These are phyloP conservation scores for Ziziphus jujuba DNA, from an alignment of 306 rosid species.

Conservation along the genomic window DNA sequence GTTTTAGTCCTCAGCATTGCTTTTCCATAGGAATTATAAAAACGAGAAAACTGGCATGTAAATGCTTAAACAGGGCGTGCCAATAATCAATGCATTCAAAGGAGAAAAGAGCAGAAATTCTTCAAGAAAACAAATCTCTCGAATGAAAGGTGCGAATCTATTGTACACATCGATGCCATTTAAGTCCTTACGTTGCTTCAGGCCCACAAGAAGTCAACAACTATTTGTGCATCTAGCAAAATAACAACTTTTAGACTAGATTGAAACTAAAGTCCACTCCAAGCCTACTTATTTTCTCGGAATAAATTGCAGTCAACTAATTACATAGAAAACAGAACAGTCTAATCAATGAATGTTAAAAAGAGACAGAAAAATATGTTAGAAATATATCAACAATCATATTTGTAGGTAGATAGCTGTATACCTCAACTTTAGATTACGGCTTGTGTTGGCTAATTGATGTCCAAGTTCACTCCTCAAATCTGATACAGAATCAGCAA, in stretches of 20 bases:
- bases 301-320: background rate
- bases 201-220: too few species aligned
- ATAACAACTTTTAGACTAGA: too few species aligned
- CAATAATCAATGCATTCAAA: background rate
- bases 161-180: too few species aligned
- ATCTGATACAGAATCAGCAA: conserved; percentile 61
- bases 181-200: too few species aligned
- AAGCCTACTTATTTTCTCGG: background rate
- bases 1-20: background rate
- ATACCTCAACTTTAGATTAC: conserved; percentile 63
- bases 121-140: too few species aligned
- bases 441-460: conserved; percentile 78
- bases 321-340: background rate
- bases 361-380: too few species aligned
- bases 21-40: background rate
- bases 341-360: background rate
- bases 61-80: too few species aligned
- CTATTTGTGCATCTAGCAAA: too few species aligned
- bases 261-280: background rate
- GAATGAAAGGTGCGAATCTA: too few species aligned
- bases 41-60: background rate
- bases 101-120: background rate
- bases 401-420: conserved; percentile 16
- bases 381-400: background rate
- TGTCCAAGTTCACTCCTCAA: conserved; percentile 87